A percentile compares a stretch with the other conserved stretches of the same genome.
Evolutionary conservation across 371 early-diverging fungal genomes (phyloP).

Genomic region (Mucor racemosus): DNA sequence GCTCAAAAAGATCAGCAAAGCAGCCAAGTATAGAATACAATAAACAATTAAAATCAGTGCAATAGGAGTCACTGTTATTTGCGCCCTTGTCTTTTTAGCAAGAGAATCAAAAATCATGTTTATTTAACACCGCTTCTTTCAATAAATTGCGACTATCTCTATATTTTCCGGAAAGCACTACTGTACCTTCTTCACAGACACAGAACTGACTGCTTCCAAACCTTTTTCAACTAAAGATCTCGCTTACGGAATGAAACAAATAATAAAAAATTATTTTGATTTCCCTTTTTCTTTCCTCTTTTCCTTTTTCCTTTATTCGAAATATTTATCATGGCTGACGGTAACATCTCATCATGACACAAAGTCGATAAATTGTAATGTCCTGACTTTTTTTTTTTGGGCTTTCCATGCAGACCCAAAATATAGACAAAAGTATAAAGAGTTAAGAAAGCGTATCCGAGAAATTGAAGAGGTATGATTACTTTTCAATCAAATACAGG

Average conservation of each 20-base stretch:
- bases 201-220: slow-evolving; percentile 9
- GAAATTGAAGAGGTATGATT: slow-evolving; percentile 64
- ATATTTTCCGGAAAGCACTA: slow-evolving; percentile 2
- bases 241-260: slow-evolving; percentile 6
- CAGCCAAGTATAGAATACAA: no score
- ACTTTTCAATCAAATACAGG: background rate
- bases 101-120: no score
- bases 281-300: slow-evolving; percentile 4
- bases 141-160: background rate
- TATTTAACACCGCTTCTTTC: background rate
- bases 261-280: slow-evolving; percentile 2
- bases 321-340: slow-evolving; percentile 12
- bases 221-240: slow-evolving; percentile 4
- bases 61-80: slow-evolving; percentile 12
- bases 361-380: background rate
- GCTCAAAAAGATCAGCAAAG: no score
- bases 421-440: slow-evolving; percentile 49
- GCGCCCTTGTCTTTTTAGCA: background rate
- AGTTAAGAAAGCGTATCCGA: slow-evolving; percentile 62
- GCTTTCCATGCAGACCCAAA: background rate
- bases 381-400: background rate
- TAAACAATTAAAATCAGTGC: no score
- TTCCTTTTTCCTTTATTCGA: background rate
- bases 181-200: slow-evolving; percentile 9
- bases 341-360: background rate